Evolutionary conservation across 768 basidiomycete species (phyloP).

Genomic region (Mrakia frigida): DNA sequence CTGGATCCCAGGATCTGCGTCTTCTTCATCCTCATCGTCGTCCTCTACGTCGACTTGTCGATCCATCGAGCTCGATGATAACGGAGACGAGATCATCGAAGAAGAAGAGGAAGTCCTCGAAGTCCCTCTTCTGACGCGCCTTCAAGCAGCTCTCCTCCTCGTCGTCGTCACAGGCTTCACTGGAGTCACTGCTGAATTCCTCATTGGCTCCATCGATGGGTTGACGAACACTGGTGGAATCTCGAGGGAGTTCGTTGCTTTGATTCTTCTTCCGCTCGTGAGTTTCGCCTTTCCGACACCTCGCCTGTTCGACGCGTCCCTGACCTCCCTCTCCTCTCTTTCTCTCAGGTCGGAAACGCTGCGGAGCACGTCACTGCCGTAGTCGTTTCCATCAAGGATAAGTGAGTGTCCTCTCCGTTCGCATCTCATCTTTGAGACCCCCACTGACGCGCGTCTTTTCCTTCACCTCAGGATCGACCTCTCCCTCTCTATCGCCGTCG

Average conservation of each 20-base stretch:
- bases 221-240: conserved; percentile 35
- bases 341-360: conserved; percentile 1
- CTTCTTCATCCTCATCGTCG: conserved; percentile 22
- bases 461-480: conserved; percentile 24
- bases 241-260: conserved; percentile 25
- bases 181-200: conserved; percentile 36
- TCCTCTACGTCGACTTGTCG: not conserved
- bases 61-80: not conserved
- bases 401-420: not conserved
- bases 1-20: conserved; percentile 25
- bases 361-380: conserved; percentile 32
- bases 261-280: conserved; percentile 30
- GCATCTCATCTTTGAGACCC: too few species aligned
- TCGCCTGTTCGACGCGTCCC: not conserved
- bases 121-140: conserved; percentile 34
- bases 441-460: too few species aligned
- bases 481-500: conserved; percentile 39
- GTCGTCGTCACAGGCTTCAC: conserved; percentile 40
- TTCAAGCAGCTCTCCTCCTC: conserved; percentile 38
- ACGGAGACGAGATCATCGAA: conserved; percentile 17
- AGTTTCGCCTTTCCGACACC: not conserved
- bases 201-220: not conserved
- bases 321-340: not conserved
- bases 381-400: conserved; percentile 34
- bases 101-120: conserved; percentile 33